Evolutionary conservation across 257 asterid genomes (phyloP), one percentile per base, ranked within the genome.

Genomic region (Cruciata laevipes): DNA sequence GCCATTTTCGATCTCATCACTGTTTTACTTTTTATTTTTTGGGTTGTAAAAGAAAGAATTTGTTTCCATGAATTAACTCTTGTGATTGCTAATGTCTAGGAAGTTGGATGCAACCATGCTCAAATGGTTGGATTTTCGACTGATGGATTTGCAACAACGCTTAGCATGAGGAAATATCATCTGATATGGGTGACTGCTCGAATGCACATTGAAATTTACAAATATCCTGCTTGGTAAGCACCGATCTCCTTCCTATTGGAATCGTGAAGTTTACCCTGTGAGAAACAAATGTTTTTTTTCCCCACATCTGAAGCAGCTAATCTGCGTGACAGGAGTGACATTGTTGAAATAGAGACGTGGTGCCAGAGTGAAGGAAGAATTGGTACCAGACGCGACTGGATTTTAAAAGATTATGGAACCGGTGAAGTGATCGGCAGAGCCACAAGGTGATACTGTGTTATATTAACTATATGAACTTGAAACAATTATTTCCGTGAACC

Each of bases 161-260:
- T 30, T 70, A 79, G 89, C 71, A 94, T 94, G 99, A 80, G 96
- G 76, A 83, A 85, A 72, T 37, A 85, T 78, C 88, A 88, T 78
- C 97, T 94, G 70, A 90, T 90, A 70, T 90, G 97, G 99, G 99
- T 94, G 77, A 93, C 97, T 65, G 96, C 97, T 68, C 95, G 97
- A 67, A 85, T 90, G 96, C 97, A 93, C 84, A 90, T 93, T 31
- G 99, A 93, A 85, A 86, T 93, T 78, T 86, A 93, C 75, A 93
- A 78, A 67, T 93, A 93, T 80, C 99, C 96, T 73, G 95, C 99
- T 71, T 93, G 99, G 99, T 93, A 85, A 47, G 65, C 14, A 38
- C 25, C 20, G 16, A 31, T 8, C 16, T 31, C 51, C 20, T 25
- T 21, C 5, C 25, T 21, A 21, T 32, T 55, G 20, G 27, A 24